phyloP scores from a whole-genome alignment of 2,329 filamentous ascomycete species.

The Aureobasidium mangrovei region DNA sequence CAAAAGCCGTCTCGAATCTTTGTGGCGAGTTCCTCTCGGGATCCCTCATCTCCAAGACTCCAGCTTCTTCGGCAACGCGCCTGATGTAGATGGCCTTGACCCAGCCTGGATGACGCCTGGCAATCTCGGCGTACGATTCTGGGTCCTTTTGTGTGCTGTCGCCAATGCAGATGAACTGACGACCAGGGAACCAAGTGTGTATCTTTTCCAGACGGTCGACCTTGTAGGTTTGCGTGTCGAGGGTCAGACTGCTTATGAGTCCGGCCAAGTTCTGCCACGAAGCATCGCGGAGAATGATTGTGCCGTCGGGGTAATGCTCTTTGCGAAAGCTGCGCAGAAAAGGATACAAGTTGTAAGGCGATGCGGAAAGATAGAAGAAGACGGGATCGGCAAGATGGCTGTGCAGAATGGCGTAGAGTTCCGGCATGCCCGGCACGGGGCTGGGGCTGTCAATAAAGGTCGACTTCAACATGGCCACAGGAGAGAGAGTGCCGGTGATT shows the following conservation, averaged over 20 bases:
- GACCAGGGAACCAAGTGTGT: conserved; percentile 65
- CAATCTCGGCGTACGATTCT: conserved; percentile 78
- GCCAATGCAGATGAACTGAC: conserved; percentile 75
- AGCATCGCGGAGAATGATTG: conserved; percentile 74
- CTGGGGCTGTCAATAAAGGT: conserved; percentile 72
- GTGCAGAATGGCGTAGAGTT: conserved; percentile 64
- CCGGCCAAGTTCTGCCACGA: conserved; percentile 79
- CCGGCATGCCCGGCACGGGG: conserved; percentile 72
- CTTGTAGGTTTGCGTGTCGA: conserved; percentile 81
- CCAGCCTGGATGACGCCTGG: conserved; percentile 61
- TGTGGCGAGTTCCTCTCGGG: conserved; percentile 59
- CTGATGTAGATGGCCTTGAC: conserved; percentile 77
- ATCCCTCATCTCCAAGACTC: conserved; percentile 60
- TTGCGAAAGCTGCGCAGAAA: conserved; percentile 71
- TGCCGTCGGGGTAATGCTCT: conserved; percentile 63
- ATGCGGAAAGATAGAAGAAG: conserved; percentile 91
- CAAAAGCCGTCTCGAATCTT: conserved; percentile 77
- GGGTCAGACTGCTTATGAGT: conserved; percentile 67
- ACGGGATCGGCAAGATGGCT: conserved; percentile 50
- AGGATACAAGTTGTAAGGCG: conserved; percentile 87
- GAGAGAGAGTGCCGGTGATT: conserved; percentile 70
- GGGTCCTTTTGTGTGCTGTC: conserved; percentile 90
- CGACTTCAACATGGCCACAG: conserved; percentile 68
- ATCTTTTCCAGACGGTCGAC: conserved; percentile 70
- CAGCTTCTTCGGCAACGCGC: conserved; percentile 56